Evolutionary conservation across 2,329 filamentous ascomycete species (phyloP).

Genomic region (Paraphaeosphaeria minitans): DNA sequence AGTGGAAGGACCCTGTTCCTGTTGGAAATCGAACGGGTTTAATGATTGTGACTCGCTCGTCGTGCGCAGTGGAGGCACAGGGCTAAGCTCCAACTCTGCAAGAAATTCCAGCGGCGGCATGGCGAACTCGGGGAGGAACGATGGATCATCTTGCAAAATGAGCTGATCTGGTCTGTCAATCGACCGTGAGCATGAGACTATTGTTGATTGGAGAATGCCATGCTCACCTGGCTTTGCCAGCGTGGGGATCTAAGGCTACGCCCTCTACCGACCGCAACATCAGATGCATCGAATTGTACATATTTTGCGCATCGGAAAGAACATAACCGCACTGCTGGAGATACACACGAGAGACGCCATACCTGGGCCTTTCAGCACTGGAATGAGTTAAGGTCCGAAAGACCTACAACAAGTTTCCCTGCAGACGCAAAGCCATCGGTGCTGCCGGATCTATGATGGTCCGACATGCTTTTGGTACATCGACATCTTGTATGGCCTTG

Average conservation of each 20-base stretch:
- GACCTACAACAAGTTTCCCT: constrained; percentile 79
- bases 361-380: constrained; percentile 33
- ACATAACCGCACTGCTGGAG: constrained; percentile 87
- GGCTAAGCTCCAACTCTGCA: constrained; percentile 48
- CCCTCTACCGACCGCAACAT: constrained; percentile 65
- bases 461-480: constrained; percentile 83
- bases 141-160: constrained; percentile 79
- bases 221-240: constrained; percentile 72
- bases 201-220: not conserved
- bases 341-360: constrained; percentile 82
- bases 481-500: constrained; percentile 86
- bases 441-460: constrained; percentile 86
- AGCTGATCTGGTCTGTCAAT: constrained; percentile 71
- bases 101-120: constrained; percentile 65
- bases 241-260: constrained; percentile 70
- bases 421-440: constrained; percentile 86
- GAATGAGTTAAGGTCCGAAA: not conserved
- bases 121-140: constrained; percentile 71
- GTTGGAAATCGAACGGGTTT: constrained; percentile 39
- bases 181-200: constrained; percentile 10
- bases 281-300: constrained; percentile 73
- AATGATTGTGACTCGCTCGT: constrained; percentile 47
- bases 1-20: constrained; percentile 35
- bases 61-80: constrained; percentile 39
- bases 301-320: constrained; percentile 76